These are phyloP conservation scores for Leucogyrophana mollusca DNA, from an alignment of 768 basidiomycete genomes.

Conservation along the genomic window DNA sequence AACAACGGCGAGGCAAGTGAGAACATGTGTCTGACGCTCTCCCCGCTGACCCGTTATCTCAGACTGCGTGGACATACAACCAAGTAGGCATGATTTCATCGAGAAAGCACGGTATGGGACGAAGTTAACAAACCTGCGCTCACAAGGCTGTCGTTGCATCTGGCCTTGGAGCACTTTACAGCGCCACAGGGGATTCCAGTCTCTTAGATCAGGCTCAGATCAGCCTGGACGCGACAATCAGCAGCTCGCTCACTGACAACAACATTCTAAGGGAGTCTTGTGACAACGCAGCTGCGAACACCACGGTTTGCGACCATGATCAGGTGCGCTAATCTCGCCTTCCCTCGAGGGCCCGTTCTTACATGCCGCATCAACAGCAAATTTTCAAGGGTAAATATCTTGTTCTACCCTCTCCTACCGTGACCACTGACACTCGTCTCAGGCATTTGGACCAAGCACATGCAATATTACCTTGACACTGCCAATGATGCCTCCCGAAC, in stretches of 20 bases:
- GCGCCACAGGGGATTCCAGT: slow-evolving; percentile 35
- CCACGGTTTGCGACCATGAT: slow-evolving; percentile 43
- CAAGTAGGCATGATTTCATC: slow-evolving; percentile 33
- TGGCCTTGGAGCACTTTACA: slow-evolving; percentile 46
- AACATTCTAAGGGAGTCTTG: slow-evolving; percentile 52
- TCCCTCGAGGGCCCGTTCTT: too few relatives aligned
- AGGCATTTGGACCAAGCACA: slow-evolving; percentile 52
- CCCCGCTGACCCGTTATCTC: neutral
- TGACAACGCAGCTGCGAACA: slow-evolving; percentile 41
- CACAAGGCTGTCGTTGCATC: slow-evolving; percentile 53
- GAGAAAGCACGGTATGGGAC: too few relatives aligned
- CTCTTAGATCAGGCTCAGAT: slow-evolving; percentile 49
- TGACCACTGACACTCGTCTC: slow-evolving; percentile 3
- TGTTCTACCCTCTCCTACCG: neutral
- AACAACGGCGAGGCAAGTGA: slow-evolving; percentile 24
- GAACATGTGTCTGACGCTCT: too few relatives aligned
- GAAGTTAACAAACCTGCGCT: neutral
- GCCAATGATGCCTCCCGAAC: slow-evolving; percentile 41
- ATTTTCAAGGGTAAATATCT: slow-evolving; percentile 29
- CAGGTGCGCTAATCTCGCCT: slow-evolving; percentile 31
- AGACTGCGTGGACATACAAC: slow-evolving; percentile 63
- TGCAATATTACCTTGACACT: slow-evolving; percentile 48
- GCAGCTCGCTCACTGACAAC: slow-evolving; percentile 32
- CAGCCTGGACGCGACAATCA: slow-evolving; percentile 51
- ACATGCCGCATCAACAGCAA: too few relatives aligned